Percentiles rank a stretch among this genome's conserved stretches.
Evolutionary conservation across 129 eudicot species (phyloP).

Genomic region (Lactuca saligna): DNA sequence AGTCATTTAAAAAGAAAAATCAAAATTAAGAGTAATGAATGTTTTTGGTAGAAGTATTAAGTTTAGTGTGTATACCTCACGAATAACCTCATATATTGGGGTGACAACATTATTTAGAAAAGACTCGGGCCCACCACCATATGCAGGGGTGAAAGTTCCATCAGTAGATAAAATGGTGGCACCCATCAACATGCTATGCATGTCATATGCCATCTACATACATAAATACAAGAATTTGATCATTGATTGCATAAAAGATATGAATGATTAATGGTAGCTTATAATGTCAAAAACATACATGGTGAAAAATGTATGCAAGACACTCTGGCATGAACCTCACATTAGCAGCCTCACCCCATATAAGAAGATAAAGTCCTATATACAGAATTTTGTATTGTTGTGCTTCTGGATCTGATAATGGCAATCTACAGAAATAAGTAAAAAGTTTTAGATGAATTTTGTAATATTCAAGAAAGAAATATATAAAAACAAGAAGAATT

Average conservation of each 20-base stretch:
- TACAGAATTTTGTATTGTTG: constrained; percentile 85
- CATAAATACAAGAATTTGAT: constrained; percentile 6
- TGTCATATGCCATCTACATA: constrained; percentile 89
- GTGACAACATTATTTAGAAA: constrained; percentile 67
- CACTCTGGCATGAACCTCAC: constrained; percentile 98
- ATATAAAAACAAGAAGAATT: constrained; percentile 5
- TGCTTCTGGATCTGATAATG: constrained; percentile 80
- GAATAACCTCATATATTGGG: constrained; percentile 75
- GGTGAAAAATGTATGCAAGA: constrained; percentile 93
- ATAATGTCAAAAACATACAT: constrained; percentile 54
- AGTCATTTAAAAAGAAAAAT: constrained; percentile 31
- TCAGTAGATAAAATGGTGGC: constrained; percentile 69
- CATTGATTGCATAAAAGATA: background rate
- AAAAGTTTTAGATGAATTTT: background rate
- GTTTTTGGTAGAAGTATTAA: background rate
- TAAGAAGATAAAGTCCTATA: constrained; percentile 88
- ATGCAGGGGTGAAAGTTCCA: constrained; percentile 72
- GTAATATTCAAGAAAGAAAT: background rate
- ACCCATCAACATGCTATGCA: constrained; percentile 81
- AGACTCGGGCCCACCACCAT: constrained; percentile 68
- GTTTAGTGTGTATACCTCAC: constrained; percentile 47
- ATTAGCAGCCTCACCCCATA: constrained; percentile 99
- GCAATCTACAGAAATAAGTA: constrained; percentile 53
- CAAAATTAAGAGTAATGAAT: background rate
- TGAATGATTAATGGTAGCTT: background rate